These are phyloP conservation scores for Alloascoidea hylecoeti DNA, from an alignment of 805 yeast genomes.

Conservation along the genomic window DNA sequence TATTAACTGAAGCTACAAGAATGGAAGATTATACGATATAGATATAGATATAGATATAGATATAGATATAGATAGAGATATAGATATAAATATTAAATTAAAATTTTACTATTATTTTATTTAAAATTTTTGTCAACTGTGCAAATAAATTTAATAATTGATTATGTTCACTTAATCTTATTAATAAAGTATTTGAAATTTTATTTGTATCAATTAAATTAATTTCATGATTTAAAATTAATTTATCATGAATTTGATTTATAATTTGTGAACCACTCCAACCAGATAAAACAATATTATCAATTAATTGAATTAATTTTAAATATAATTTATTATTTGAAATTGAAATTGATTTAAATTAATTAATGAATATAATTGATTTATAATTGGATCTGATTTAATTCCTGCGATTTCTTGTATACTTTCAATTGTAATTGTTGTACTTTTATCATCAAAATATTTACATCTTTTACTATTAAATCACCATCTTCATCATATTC, in stretches of 20 bases:
- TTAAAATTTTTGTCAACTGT: neutral
- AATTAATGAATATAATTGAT: too few species aligned
- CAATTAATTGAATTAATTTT: too few species aligned
- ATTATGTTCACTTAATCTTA: conserved; percentile 63
- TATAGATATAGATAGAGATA: too few species aligned
- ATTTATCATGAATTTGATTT: conserved; percentile 55
- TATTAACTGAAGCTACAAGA: too few species aligned
- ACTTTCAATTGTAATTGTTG: conserved; percentile 25
- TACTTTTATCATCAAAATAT: conserved; percentile 9
- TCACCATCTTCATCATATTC: conserved; percentile 8
- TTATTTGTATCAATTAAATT: conserved; percentile 42
- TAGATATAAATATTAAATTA: too few species aligned
- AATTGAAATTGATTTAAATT: too few species aligned
- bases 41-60: too few species aligned
- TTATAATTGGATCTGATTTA: conserved; percentile 36
- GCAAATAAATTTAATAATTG: conserved; percentile 52
- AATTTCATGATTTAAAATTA: conserved; percentile 39
- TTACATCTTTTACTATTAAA: conserved; percentile 11
- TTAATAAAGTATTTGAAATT: conserved; percentile 53
- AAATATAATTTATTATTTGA: too few species aligned
- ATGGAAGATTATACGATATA: too few species aligned
- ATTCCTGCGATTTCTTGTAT: conserved; percentile 70
- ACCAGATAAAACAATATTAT: conserved; percentile 44
- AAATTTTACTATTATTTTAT: too few species aligned
- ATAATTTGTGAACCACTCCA: conserved; percentile 69